A percentile compares a stretch with the other conserved stretches of the same genome.
These are phyloP conservation scores for Tetrahymena thermophila DNA, from an alignment of 73 alveolate species.

Conservation along the genomic window DNA sequence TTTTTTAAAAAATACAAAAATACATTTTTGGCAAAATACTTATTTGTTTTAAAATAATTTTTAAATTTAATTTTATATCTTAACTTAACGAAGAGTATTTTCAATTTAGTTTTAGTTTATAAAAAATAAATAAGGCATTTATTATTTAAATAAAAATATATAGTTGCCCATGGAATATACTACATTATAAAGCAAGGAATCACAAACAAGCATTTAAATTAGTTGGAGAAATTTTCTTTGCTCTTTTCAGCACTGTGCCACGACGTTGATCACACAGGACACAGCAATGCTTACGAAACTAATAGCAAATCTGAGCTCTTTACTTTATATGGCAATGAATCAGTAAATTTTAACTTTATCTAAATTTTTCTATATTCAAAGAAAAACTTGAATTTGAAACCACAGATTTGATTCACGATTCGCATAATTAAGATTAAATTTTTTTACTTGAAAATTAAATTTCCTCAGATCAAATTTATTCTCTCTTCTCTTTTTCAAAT, in stretches of 20 bases:
- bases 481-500: too few relatives aligned
- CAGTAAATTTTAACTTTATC: background rate
- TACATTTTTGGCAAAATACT: too few relatives aligned
- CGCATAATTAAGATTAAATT: background rate
- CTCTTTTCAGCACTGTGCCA: constrained; percentile 39
- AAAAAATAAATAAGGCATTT: too few relatives aligned
- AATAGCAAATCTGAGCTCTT: constrained; percentile 36
- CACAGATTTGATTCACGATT: too few relatives aligned
- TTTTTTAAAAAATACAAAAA: too few relatives aligned
- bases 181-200: constrained; percentile 29
- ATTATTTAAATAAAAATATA: too few relatives aligned
- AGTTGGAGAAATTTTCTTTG: constrained; percentile 22
- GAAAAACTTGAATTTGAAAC: background rate
- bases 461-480: too few relatives aligned
- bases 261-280: constrained; percentile 47
- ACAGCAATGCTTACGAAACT: constrained; percentile 42
- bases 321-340: constrained; percentile 19
- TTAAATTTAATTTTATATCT: too few relatives aligned
- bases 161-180: constrained; percentile 38
- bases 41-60: too few relatives aligned
- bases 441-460: background rate
- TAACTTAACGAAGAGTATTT: too few relatives aligned
- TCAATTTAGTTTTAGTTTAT: too few relatives aligned
- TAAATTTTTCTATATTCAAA: background rate
- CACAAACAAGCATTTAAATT: constrained; percentile 11